Percentiles rank a stretch among this genome's conserved stretches.
phyloP scores from a whole-genome alignment of 2,329 filamentous ascomycete species.

The Clonostachys chloroleuca region DNA sequence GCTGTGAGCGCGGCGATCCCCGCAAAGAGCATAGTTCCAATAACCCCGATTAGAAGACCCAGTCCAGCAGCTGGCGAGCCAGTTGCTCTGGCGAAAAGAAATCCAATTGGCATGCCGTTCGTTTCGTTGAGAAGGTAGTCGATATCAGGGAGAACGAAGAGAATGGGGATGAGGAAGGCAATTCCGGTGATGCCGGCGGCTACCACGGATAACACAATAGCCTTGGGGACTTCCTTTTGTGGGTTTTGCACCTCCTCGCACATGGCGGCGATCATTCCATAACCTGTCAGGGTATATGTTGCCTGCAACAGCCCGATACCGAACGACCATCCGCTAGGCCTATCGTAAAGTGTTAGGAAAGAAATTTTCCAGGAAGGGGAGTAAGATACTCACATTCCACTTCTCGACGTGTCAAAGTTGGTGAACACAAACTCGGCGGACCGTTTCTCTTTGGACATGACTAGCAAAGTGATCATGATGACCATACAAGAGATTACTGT shows the following conservation, averaged over 20 bases:
- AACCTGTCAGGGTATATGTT: too few relatives aligned
- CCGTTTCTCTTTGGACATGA: too few relatives aligned
- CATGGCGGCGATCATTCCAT: conserved; percentile 34
- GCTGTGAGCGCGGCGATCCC: conserved; percentile 67
- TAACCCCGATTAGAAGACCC: conserved; percentile 56
- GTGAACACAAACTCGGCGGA: too few relatives aligned
- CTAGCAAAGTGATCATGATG: too few relatives aligned
- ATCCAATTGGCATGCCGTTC: too few relatives aligned
- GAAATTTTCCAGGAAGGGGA: too few relatives aligned
- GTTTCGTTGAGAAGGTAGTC: conserved; percentile 37
- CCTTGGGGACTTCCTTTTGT: conserved; percentile 64
- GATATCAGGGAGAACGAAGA: conserved; percentile 65
- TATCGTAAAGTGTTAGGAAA: too few relatives aligned
- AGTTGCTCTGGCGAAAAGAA: conserved; percentile 57
- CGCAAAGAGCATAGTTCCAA: conserved; percentile 62
- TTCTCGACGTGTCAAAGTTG: conserved; percentile 59
- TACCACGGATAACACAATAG: conserved; percentile 63
- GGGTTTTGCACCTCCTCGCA: conserved; percentile 67
- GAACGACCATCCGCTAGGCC: too few relatives aligned
- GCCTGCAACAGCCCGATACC: conserved; percentile 1
- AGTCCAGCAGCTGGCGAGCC: conserved; percentile 58
- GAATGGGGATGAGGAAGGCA: conserved; percentile 62
- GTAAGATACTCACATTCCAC: conserved; percentile 30
- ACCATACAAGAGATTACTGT: too few relatives aligned
- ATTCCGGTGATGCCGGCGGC: conserved; percentile 64